A percentile compares a stretch with the other conserved stretches of the same genome.
These are phyloP conservation scores for Bipolaris victoriae DNA, from an alignment of 2,329 filamentous ascomycete species.

Conservation along the genomic window DNA sequence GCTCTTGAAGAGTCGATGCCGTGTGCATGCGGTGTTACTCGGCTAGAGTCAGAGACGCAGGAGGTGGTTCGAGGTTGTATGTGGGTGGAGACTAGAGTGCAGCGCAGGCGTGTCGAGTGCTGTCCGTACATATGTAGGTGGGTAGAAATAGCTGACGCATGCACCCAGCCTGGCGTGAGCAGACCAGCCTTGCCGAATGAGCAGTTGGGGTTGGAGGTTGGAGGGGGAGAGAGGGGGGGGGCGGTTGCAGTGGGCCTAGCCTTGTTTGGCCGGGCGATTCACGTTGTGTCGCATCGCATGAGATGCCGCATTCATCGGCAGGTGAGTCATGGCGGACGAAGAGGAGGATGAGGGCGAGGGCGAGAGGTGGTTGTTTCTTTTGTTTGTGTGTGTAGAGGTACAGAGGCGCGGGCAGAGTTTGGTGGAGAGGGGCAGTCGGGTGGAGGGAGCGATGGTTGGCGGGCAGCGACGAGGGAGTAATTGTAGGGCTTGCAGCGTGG, in stretches of 20 bases:
- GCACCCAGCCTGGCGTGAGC: conserved; percentile 26
- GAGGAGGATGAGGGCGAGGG: too few species aligned
- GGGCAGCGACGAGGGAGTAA: neutral
- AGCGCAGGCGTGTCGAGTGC: too few species aligned
- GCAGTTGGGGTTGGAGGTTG: conserved; percentile 2
- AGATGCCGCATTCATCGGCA: conserved; percentile 16
- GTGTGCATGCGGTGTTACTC: conserved; percentile 15
- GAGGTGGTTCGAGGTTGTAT: neutral
- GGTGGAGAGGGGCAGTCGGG: conserved; percentile 1
- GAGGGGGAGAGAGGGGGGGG: neutral
- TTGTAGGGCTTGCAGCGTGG: neutral
- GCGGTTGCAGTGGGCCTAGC: conserved; percentile 2
- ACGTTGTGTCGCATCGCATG: conserved; percentile 46
- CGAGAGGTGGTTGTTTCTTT: too few species aligned
- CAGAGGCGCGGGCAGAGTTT: neutral
- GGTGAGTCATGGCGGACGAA: conserved; percentile 30
- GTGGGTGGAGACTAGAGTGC: neutral
- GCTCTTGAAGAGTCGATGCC: neutral
- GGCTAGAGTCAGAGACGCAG: conserved; percentile 23
- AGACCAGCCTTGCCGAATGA: conserved; percentile 19
- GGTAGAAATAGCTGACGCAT: conserved; percentile 7
- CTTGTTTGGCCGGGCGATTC: conserved; percentile 10
- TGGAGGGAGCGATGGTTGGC: neutral
- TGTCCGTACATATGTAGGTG: neutral
- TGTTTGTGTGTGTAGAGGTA: too few species aligned